These are phyloP conservation scores for Aspergillus funiculosus DNA, from an alignment of 495 filamentous ascomycete species.

Conservation along the genomic window DNA sequence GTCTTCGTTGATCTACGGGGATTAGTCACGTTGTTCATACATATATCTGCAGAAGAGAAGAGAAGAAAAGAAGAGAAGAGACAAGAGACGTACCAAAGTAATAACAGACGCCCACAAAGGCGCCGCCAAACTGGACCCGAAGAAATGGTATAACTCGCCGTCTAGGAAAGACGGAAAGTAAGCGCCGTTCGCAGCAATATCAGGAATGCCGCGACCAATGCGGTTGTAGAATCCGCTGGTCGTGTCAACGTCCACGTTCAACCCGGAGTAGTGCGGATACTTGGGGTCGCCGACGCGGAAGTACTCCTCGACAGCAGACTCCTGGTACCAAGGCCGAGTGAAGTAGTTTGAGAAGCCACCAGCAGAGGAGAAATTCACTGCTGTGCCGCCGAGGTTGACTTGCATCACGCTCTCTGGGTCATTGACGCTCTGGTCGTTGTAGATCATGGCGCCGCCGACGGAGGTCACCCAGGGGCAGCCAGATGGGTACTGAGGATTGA, in stretches of 20 bases:
- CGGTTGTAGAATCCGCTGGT: slow-evolving; percentile 53
- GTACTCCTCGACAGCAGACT: slow-evolving; percentile 38
- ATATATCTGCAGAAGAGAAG: background rate
- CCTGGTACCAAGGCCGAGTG: slow-evolving; percentile 52
- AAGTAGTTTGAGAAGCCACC: slow-evolving; percentile 68
- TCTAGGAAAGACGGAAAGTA: slow-evolving; percentile 44
- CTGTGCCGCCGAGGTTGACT: slow-evolving; percentile 19
- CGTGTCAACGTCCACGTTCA: slow-evolving; percentile 32
- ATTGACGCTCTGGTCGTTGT: slow-evolving; percentile 28
- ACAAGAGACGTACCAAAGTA: no score
- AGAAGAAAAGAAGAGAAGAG: background rate
- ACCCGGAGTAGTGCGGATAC: slow-evolving; percentile 30
- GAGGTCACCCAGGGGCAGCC: slow-evolving; percentile 49
- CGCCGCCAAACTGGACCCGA: slow-evolving; percentile 30
- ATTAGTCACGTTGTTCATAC: no score
- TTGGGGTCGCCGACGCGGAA: slow-evolving; percentile 29
- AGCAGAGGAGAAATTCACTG: slow-evolving; percentile 47
- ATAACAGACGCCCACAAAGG: slow-evolving; percentile 27
- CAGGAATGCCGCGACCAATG: slow-evolving; percentile 57
- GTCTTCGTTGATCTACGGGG: slow-evolving; percentile 44
- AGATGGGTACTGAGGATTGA: slow-evolving; percentile 45
- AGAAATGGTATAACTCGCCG: no score
- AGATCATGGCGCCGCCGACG: slow-evolving; percentile 45
- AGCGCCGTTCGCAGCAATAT: slow-evolving; percentile 59
- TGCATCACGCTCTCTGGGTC: slow-evolving; percentile 34